Conservation (phyloP, 1,284 basidiomycete genomes). For the Malassezia japonica region DNA sequence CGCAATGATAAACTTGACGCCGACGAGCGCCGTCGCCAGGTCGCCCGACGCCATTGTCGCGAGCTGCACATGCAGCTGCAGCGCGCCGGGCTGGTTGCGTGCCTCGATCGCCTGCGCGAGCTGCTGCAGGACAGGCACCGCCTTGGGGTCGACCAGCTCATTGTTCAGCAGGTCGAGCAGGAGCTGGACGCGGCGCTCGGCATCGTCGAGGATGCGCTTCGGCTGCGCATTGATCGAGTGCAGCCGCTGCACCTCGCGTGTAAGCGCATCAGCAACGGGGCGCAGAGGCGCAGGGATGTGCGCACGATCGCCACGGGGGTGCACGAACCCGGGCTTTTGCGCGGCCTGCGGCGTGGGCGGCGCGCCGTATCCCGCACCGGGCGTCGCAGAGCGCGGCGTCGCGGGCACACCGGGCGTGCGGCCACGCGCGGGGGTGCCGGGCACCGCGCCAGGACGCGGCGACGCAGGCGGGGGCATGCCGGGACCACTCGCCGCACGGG, state of each 20-base stretch:
- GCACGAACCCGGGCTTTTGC: slow-evolving; percentile 55
- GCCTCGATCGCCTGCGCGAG: slow-evolving; percentile 40
- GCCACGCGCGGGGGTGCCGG: neutral
- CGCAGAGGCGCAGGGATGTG: slow-evolving; percentile 70
- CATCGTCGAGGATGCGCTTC: slow-evolving; percentile 74
- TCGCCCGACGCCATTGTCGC: slow-evolving; percentile 39
- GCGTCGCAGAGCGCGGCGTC: slow-evolving; percentile 24
- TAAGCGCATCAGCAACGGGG: slow-evolving; percentile 57
- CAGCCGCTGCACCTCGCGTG: slow-evolving; percentile 26
- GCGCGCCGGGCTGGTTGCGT: slow-evolving; percentile 38
- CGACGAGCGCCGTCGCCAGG: slow-evolving; percentile 33
- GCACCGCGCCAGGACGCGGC: neutral
- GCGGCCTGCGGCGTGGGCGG: slow-evolving; percentile 30
- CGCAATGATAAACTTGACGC: slow-evolving; percentile 43
- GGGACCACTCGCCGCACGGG: neutral
- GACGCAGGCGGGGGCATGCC: neutral
- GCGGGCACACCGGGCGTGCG: neutral
- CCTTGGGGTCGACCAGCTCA: slow-evolving; percentile 57
- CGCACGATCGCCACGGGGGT: slow-evolving; percentile 77
- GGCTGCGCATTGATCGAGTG: slow-evolving; percentile 55
- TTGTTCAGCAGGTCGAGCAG: slow-evolving; percentile 87
- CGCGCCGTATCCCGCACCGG: slow-evolving; percentile 43
- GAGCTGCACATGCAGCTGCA: slow-evolving; percentile 38
- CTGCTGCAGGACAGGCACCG: slow-evolving; percentile 39
- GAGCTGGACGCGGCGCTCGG: slow-evolving; percentile 73